Base-by-base conservation (phyloP, 345 rosid genomes). In the Combretum micranthum region DNA sequence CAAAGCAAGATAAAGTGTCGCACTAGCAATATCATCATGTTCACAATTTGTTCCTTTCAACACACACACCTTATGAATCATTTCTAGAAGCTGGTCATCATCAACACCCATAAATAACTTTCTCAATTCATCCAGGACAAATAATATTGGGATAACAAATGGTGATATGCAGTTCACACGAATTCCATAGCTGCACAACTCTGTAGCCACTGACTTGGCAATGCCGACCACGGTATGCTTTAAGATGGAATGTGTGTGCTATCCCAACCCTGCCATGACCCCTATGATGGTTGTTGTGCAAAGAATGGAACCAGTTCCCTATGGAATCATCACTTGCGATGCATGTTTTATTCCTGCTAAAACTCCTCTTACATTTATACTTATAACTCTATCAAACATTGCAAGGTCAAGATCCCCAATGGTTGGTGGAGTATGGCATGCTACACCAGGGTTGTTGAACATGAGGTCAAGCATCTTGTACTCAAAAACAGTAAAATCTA, bases 91-190 rank as follows among this genome's bases (percentile, higher is more conserved):
- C 32, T 57, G 60, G 1, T 62, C 46, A 7, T 68, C 74, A 42
- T 75, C 80, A 11, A 75, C 63, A 1, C 80, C 80, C 0, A 78
- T 71, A 47, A 69, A 88, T 10, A 63, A 39, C 63, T 16, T 62
- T 7, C 72, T 61, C 87, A 86, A 43, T 67, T 86, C 98, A 0
- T 78, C 66, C 77, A 86, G 44, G 64, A 72, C 82, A 8, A 92
- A 69, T 1, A 75, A 52, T 37, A 90, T 92, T 53, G 96, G 83
- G 56, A 86, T 74, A 4, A 78, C 96, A 13, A 77, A 86, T 2
- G 96, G 96, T 0, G 98, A 88, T 46, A 92, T 75, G 84, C 87
- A 75, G 57, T 92, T 92, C 55, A 92, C 70, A 12, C 98, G 59
- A 47, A 92, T 72, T 32, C 86, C 88, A 15, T 84, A 51, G 58